Conservation (phyloP, 148 eudicot genomes). For the Diospyros kaki region DNA sequence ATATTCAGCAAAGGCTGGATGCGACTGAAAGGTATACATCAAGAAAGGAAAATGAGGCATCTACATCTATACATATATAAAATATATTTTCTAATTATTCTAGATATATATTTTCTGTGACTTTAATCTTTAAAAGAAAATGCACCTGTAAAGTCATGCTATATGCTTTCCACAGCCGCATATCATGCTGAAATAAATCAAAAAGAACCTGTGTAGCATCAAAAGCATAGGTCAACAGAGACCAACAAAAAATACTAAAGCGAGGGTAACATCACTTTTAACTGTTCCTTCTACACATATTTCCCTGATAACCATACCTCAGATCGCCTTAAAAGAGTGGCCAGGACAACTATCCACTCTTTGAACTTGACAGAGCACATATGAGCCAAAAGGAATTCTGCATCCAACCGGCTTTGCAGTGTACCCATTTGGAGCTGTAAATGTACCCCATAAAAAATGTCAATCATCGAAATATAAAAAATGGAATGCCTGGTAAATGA, state of each 20-base stretch:
- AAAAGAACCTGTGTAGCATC: constrained; percentile 59
- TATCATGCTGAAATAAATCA: constrained; percentile 87
- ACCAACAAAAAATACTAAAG: neutral
- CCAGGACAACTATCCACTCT: constrained; percentile 97
- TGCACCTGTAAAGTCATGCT: constrained; percentile 5
- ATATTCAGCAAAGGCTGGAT: constrained; percentile 14
- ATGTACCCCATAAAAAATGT: neutral
- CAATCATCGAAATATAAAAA: neutral
- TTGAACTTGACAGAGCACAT: constrained; percentile 99
- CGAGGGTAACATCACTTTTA: neutral
- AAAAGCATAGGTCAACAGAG: neutral
- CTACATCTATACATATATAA: neutral
- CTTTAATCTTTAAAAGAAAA: neutral
- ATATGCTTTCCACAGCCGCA: constrained; percentile 59
- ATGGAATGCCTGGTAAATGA: neutral
- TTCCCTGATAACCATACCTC: constrained; percentile 50
- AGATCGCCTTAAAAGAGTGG: constrained; percentile 88
- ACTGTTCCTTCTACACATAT: neutral
- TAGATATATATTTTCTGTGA: neutral
- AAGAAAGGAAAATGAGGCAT: neutral
- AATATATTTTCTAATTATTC: no score
- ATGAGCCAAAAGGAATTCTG: constrained; percentile 93
- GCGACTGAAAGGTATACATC: constrained; percentile 11
- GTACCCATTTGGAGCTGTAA: constrained; percentile 88
- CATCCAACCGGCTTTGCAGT: constrained; percentile 93